phyloP scores from a whole-genome alignment of 169 alveolate species.

The Plasmodium cynomolgi region DNA sequence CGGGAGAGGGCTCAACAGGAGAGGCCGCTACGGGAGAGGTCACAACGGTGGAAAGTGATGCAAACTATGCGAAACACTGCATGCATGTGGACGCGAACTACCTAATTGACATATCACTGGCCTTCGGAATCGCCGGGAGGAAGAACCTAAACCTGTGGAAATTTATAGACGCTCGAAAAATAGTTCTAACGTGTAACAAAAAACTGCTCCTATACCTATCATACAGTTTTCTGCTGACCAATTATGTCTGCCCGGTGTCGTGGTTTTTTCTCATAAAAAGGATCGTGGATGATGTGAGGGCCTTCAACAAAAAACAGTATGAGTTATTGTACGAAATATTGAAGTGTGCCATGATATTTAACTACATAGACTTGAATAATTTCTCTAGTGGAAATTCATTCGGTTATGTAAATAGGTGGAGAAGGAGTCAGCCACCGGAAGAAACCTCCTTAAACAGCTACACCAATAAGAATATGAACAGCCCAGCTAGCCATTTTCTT shows the following conservation, averaged over 20 bases:
- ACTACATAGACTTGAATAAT: constrained; percentile 58
- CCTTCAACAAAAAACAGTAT: constrained; percentile 60
- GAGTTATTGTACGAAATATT: constrained; percentile 67
- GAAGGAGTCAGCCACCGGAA: neutral
- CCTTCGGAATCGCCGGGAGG: constrained; percentile 66
- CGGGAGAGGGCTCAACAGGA: neutral
- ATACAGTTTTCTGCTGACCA: constrained; percentile 64
- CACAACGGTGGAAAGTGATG: neutral
- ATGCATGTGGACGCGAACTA: constrained; percentile 15
- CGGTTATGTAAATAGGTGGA: neutral
- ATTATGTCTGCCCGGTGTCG: constrained; percentile 39
- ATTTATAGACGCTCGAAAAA: constrained; percentile 42
- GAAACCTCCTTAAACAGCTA: neutral
- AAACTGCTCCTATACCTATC: constrained; percentile 59
- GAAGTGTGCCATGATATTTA: constrained; percentile 51
- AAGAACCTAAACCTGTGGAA: constrained; percentile 58
- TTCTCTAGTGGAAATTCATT: constrained; percentile 5
- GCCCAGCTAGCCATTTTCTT: constrained; percentile 21
- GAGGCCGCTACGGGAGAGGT: no score
- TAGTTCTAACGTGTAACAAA: constrained; percentile 53
- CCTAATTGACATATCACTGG: constrained; percentile 51
- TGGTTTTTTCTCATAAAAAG: constrained; percentile 72
- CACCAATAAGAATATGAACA: neutral
- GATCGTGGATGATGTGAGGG: constrained; percentile 67
- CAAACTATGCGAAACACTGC: neutral